These are phyloP conservation scores for Tricholoma flavovirens DNA, from an alignment of 768 basidiomycete species.

Conservation along the genomic window DNA sequence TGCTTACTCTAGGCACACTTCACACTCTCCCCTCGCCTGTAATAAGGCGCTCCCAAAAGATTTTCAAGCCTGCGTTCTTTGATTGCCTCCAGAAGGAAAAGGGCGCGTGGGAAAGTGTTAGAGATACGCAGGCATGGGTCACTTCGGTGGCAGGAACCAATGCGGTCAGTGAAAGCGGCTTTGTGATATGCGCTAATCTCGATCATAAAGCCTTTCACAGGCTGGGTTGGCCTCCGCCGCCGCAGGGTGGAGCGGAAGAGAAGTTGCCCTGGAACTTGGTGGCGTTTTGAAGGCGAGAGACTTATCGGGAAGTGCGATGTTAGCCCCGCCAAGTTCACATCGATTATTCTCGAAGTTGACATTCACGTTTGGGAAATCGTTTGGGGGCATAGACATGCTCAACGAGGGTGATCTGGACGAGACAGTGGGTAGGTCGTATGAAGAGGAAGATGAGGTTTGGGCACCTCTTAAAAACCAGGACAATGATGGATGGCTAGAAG, in stretches of 20 bases:
- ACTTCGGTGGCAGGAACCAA: conserved; percentile 29
- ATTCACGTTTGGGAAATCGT: conserved; percentile 34
- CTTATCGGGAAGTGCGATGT: conserved; percentile 8
- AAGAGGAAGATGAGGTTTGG: conserved; percentile 20
- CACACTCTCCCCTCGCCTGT: conserved; percentile 88
- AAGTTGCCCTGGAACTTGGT: conserved; percentile 54
- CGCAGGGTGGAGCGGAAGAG: conserved; percentile 43
- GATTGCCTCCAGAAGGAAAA: conserved; percentile 50
- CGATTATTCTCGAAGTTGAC: conserved; percentile 46
- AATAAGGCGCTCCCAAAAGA: conserved; percentile 67
- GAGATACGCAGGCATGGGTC: conserved; percentile 56
- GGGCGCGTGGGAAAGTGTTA: conserved; percentile 55
- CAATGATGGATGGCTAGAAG: conserved; percentile 45
- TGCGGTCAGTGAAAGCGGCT: conserved; percentile 2
- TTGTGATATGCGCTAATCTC: not conserved
- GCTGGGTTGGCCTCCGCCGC: conserved; percentile 15
- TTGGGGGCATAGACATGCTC: conserved; percentile 26
- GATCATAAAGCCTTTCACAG: not conserved
- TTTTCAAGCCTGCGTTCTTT: conserved; percentile 86
- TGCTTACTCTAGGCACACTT: conserved; percentile 76
- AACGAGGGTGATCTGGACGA: conserved; percentile 28
- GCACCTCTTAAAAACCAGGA: conserved; percentile 24
- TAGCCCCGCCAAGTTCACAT: conserved; percentile 31
- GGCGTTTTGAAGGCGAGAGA: conserved; percentile 51
- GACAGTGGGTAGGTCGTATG: conserved; percentile 9